Evolutionary conservation across 2,329 filamentous ascomycete species (phyloP).

Genomic region (Aspergillaceae sp.): DNA sequence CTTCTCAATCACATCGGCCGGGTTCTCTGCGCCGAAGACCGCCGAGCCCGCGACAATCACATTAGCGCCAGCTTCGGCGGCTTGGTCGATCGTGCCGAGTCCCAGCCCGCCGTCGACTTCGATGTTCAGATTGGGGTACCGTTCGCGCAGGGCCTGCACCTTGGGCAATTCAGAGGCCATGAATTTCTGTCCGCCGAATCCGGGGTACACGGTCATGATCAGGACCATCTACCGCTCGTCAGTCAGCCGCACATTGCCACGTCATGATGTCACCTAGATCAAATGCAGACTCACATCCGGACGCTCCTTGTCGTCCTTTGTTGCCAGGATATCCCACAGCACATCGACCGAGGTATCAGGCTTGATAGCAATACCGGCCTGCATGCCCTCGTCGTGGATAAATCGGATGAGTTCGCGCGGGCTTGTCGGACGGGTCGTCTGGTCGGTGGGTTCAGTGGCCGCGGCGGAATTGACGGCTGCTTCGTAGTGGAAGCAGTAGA

Average conservation of each 20-base stretch:
- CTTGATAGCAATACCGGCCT: conserved; percentile 93
- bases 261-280: neutral
- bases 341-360: conserved; percentile 85
- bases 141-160: conserved; percentile 70
- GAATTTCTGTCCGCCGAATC: conserved; percentile 97
- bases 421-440: conserved; percentile 60
- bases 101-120: conserved; percentile 93
- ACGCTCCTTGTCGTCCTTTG: conserved; percentile 59
- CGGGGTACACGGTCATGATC: conserved; percentile 95
- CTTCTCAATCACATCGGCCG: conserved; percentile 73
- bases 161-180: conserved; percentile 95
- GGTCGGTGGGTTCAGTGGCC: conserved; percentile 66
- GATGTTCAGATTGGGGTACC: conserved; percentile 89
- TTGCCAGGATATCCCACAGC: conserved; percentile 80
- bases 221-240: conserved; percentile 70
- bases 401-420: conserved; percentile 80
- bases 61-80: conserved; percentile 90
- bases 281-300: conserved; percentile 64
- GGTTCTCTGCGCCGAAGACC: conserved; percentile 87
- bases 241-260: neutral
- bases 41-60: conserved; percentile 96
- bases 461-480: conserved; percentile 76
- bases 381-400: conserved; percentile 79
- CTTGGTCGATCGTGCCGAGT: conserved; percentile 81
- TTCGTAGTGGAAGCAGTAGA: conserved; percentile 99